These are phyloP conservation scores for Trichoderma sp. DNA, from an alignment of 2,329 filamentous ascomycete species.

Conservation along the genomic window DNA sequence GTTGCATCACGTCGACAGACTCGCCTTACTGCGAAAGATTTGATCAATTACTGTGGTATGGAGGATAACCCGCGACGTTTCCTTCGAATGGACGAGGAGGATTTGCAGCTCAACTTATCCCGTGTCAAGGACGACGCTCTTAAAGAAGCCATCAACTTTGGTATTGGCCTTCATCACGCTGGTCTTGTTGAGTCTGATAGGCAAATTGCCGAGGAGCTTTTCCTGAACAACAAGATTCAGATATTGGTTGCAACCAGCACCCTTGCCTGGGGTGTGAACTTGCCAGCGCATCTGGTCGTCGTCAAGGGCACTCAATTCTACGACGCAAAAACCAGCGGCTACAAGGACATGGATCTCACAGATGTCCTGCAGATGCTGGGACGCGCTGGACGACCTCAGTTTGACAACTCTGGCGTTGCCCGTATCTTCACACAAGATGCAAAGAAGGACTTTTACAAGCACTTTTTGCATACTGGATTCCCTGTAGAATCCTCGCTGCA, in stretches of 20 bases:
- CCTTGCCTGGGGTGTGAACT: slow-evolving; percentile 95
- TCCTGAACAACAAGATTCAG: slow-evolving; percentile 97
- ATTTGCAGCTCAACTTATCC: slow-evolving; percentile 82
- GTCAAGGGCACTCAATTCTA: slow-evolving; percentile 99
- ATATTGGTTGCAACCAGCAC: slow-evolving; percentile 95
- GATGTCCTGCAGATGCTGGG: slow-evolving; percentile 98
- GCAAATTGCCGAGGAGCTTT: slow-evolving; percentile 88
- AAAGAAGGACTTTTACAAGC: slow-evolving; percentile 99
- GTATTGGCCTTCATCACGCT: slow-evolving; percentile 95
- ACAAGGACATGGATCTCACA: slow-evolving; percentile 98
- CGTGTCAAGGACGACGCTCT: slow-evolving; percentile 92
- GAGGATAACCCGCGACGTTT: slow-evolving; percentile 96
- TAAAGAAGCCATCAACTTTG: slow-evolving; percentile 92
- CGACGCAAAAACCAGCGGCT: slow-evolving; percentile 95
- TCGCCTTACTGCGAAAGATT: slow-evolving; percentile 87
- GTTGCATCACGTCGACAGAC: slow-evolving; percentile 95
- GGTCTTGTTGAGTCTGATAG: slow-evolving; percentile 94
- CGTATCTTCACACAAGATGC: slow-evolving; percentile 96
- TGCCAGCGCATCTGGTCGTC: slow-evolving; percentile 93
- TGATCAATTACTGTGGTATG: slow-evolving; percentile 98
- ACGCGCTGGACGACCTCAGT: slow-evolving; percentile 91
- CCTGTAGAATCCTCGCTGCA: slow-evolving; percentile 96
- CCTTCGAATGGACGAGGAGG: slow-evolving; percentile 91
- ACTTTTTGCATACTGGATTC: slow-evolving; percentile 97
- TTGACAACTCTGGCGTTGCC: slow-evolving; percentile 93